phyloP scores from a whole-genome alignment of 768 basidiomycete genomes.

The Dioszegia hungarica region DNA sequence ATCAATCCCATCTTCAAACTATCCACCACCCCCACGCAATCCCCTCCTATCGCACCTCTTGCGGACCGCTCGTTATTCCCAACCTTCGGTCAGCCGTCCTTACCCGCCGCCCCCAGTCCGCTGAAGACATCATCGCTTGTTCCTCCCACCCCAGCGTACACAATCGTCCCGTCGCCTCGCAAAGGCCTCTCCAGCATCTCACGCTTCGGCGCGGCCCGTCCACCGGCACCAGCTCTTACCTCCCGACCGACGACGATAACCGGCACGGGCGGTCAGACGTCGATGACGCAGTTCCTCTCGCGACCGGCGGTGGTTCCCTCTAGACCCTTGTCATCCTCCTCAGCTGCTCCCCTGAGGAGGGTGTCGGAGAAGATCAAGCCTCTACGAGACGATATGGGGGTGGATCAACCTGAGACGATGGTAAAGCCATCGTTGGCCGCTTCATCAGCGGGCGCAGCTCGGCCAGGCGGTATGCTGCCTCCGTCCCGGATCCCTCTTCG shows the following conservation, averaged over 20 bases:
- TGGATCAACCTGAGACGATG: background rate
- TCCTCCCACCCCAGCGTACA: background rate
- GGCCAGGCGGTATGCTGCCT: background rate
- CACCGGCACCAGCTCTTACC: background rate
- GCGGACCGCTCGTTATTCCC: too few species aligned
- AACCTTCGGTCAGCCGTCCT: background rate
- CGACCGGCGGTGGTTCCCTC: background rate
- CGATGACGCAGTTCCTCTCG: background rate
- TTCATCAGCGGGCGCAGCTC: too few species aligned
- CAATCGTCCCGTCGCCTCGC: background rate
- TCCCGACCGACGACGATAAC: background rate
- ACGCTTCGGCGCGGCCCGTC: background rate
- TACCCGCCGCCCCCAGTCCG: too few species aligned
- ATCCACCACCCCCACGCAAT: background rate
- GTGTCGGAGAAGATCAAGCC: too few species aligned
- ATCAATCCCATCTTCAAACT: background rate
- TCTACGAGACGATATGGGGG: background rate
- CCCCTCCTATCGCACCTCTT: background rate
- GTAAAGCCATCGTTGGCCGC: too few species aligned
- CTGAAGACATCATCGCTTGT: background rate
- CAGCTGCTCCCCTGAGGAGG: too few species aligned
- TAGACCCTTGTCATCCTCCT: too few species aligned
- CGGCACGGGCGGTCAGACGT: background rate
- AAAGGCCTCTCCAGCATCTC: conserved; percentile 2
- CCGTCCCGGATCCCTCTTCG: background rate